Base-by-base conservation (phyloP, 2,329 filamentous ascomycete genomes). In the Nectriaceae sp. region DNA sequence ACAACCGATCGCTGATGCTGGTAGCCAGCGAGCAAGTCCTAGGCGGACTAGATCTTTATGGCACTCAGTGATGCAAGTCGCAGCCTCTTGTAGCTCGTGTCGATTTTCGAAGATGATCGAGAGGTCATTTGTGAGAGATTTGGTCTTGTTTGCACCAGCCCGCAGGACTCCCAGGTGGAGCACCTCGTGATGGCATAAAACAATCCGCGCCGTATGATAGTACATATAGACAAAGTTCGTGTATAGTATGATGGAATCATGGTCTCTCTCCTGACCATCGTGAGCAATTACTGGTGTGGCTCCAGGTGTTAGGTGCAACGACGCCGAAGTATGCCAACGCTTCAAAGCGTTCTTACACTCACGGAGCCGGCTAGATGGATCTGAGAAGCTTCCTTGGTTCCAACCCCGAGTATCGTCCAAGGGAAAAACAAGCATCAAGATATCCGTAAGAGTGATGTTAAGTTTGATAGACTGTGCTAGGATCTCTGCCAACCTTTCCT, bases 161-260 rank as follows among this genome's bases (percentile, higher is more conserved):
- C 21, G 47, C 20, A 42, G 15, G 11, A 70, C 64, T 15, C 69
- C 71, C 3, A 73, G 60, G 6, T 75, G 64, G 4, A 76, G 61
- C 5, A 74, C 62, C 50, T 73, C 69, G 47, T 75, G 71, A 51
- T 77, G 73, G 15, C 70, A 74, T 3, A 77, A 60, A 6, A 68
- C 69, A 4, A 75, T 68, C 18, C 68, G 62, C 4, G 72, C 70
- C 4, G 73, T 70, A 72, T 76, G 67, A 48, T 76, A 77, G 44
- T 75, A 74, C 70, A 77, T 75, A 43, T 74, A 75, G 54, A 75
- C 73, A 53, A 76, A 50, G 36, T 74, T 74, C 4, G 68, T 72
- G 54, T 75, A 74, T 22, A 73, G 44, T 8, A 70, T 67, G n/a
- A 71, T 64, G 1, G 72, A 72, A 41, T 75, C 68, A 45, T 72